Percentiles rank a stretch among this genome's conserved stretches.
phyloP scores from a whole-genome alignment of 164 flowering plant species.

The Vitis rotundifolia region DNA sequence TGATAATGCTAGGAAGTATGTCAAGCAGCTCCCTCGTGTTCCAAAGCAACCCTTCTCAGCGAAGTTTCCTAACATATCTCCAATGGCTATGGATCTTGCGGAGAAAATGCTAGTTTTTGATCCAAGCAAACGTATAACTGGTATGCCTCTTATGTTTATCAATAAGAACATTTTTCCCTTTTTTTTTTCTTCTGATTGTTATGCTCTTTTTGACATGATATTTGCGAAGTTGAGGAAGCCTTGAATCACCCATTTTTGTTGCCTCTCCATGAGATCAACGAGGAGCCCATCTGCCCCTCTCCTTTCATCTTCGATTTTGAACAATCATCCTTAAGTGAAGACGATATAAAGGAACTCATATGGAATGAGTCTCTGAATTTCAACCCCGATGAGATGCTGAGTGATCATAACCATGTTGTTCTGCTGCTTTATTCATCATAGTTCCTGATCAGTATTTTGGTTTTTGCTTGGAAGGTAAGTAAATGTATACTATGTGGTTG shows the following conservation, averaged over 20 bases:
- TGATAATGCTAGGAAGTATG: conserved; percentile 60
- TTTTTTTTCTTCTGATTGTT: neutral
- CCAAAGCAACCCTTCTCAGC: conserved; percentile 56
- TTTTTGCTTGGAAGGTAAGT: conserved; percentile 10
- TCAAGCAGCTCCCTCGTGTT: conserved; percentile 56
- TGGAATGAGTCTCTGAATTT: conserved; percentile 70
- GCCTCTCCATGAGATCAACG: conserved; percentile 88
- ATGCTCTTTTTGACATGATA: neutral
- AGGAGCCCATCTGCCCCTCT: conserved; percentile 75
- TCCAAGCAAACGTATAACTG: conserved; percentile 87
- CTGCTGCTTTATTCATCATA: neutral
- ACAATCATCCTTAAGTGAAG: conserved; percentile 62
- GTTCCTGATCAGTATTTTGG: conserved; percentile 2
- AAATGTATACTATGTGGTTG: conserved; percentile 3
- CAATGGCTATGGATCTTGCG: conserved; percentile 75
- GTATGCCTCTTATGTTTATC: conserved; percentile 29
- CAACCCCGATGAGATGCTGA: conserved; percentile 43
- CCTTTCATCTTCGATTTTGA: conserved; percentile 85
- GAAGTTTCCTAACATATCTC: conserved; percentile 64
- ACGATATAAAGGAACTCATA: conserved; percentile 83
- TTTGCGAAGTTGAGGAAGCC: conserved; percentile 76
- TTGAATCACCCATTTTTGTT: conserved; percentile 72
- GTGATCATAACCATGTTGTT: conserved; percentile 2
- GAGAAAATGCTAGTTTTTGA: conserved; percentile 94
- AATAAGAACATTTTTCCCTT: neutral